phyloP scores from a whole-genome alignment of 2,329 filamentous ascomycete species.

The Myriosclerotinia curreyana region DNA sequence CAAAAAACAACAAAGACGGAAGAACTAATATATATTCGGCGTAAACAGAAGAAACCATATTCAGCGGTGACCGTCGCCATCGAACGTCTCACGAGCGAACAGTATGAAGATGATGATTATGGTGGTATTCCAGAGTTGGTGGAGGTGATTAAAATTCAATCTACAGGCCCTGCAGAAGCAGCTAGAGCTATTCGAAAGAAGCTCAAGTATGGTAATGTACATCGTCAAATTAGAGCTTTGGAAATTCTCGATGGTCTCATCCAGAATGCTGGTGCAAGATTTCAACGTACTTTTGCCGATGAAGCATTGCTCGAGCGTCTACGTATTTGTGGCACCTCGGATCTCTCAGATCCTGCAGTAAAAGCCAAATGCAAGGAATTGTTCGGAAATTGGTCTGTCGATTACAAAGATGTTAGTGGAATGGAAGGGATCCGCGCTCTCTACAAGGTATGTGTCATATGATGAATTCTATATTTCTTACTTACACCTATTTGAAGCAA shows the following conservation, averaged over 20 bases:
- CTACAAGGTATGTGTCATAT: slow-evolving; percentile 54
- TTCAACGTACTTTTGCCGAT: slow-evolving; percentile 84
- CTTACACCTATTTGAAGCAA: slow-evolving; percentile 45
- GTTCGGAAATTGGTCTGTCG: slow-evolving; percentile 80
- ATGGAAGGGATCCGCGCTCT: slow-evolving; percentile 77
- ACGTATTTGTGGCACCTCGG: slow-evolving; percentile 80
- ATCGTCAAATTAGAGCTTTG: slow-evolving; percentile 85
- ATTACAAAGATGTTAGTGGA: slow-evolving; percentile 77
- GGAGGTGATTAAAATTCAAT: slow-evolving; percentile 88
- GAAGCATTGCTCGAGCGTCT: slow-evolving; percentile 89
- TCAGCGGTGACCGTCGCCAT: slow-evolving; percentile 91
- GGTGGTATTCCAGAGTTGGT: slow-evolving; percentile 91
- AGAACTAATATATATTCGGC: slow-evolving; percentile 16
- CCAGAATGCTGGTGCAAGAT: slow-evolving; percentile 85
- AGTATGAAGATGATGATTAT: slow-evolving; percentile 86
- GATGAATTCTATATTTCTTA: slow-evolving; percentile 5
- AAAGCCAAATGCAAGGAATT: slow-evolving; percentile 82
- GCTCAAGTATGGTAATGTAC: slow-evolving; percentile 95
- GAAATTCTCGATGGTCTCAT: slow-evolving; percentile 89
- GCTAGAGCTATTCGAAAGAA: slow-evolving; percentile 94
- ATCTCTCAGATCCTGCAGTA: slow-evolving; percentile 82
- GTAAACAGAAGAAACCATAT: slow-evolving; percentile 73
- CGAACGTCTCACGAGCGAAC: slow-evolving; percentile 84
- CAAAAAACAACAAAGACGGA: slow-evolving; percentile 17
- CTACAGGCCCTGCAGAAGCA: slow-evolving; percentile 81